These are phyloP conservation scores for Botryotinia convoluta DNA, from an alignment of 2,329 filamentous ascomycete genomes.

Conservation along the genomic window DNA sequence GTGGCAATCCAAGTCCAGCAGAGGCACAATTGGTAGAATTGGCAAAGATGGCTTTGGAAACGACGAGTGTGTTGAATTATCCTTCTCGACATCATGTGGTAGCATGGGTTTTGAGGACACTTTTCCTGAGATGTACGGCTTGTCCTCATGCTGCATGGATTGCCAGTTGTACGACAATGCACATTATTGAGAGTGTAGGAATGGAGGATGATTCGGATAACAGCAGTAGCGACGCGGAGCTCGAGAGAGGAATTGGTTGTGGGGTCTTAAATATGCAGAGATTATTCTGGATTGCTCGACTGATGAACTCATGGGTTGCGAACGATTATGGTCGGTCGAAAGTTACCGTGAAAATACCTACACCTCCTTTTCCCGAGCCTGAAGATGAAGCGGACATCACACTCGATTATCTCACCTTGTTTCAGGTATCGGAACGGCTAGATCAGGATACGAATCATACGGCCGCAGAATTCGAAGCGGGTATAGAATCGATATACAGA, in stretches of 20 bases:
- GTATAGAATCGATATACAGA: background rate
- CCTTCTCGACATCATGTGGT: constrained; percentile 29
- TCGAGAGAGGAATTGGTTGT: constrained; percentile 4
- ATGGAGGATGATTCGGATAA: constrained; percentile 13
- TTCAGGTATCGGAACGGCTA: constrained; percentile 12
- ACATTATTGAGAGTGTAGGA: constrained; percentile 34
- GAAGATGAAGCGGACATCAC: background rate
- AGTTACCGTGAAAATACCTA: constrained; percentile 9
- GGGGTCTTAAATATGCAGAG: constrained; percentile 14
- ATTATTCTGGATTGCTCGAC: constrained; percentile 8
- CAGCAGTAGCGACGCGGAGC: background rate
- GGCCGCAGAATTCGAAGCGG: constrained; percentile 5
- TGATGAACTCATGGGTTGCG: constrained; percentile 17
- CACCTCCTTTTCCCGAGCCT: background rate
- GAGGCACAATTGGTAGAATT: constrained; percentile 35
- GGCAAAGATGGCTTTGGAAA: constrained; percentile 30
- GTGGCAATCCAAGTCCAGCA: constrained; percentile 23
- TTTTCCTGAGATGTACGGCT: constrained; percentile 34
- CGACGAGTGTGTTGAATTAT: constrained; percentile 18
- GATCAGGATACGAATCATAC: constrained; percentile 15
- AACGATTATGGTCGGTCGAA: constrained; percentile 18
- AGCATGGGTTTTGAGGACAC: constrained; percentile 30
- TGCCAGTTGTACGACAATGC: constrained; percentile 31
- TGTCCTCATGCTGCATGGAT: constrained; percentile 35
- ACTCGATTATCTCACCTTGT: constrained; percentile 9